Conservation (phyloP, 148 eudicot genomes). For the Rhododendron simsii region DNA sequence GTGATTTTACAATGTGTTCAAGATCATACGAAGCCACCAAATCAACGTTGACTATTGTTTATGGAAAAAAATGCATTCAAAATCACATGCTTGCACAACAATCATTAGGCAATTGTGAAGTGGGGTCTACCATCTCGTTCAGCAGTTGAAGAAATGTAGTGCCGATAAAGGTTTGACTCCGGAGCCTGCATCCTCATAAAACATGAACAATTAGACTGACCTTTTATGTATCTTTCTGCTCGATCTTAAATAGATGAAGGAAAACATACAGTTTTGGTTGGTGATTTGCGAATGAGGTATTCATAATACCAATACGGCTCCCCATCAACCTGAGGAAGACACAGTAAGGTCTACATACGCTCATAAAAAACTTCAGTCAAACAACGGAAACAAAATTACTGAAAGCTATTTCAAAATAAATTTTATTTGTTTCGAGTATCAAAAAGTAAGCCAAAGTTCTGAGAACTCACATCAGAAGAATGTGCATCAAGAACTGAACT, state of each 20-base stretch:
- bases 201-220: neutral
- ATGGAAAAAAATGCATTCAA: neutral
- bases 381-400: neutral
- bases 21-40: neutral
- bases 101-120: neutral
- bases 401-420: neutral
- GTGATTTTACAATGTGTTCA: neutral
- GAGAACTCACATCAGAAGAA: slow-evolving; percentile 60
- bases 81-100: neutral
- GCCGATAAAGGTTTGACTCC: neutral
- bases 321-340: slow-evolving; percentile 65
- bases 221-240: neutral
- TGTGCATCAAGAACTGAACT: slow-evolving; percentile 91
- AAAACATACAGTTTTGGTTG: slow-evolving; percentile 66
- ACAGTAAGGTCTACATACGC: slow-evolving; percentile 7
- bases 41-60: neutral
- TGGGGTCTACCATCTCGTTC: slow-evolving; percentile 6
- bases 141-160: slow-evolving; percentile 11
- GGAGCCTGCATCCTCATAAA: neutral
- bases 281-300: slow-evolving; percentile 92
- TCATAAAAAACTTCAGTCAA: neutral
- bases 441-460: neutral
- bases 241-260: neutral
- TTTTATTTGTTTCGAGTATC: neutral
- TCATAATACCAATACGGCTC: slow-evolving; percentile 89